Conservation (phyloP, 495 filamentous ascomycete species). For the Trichoderma virens region DNA sequence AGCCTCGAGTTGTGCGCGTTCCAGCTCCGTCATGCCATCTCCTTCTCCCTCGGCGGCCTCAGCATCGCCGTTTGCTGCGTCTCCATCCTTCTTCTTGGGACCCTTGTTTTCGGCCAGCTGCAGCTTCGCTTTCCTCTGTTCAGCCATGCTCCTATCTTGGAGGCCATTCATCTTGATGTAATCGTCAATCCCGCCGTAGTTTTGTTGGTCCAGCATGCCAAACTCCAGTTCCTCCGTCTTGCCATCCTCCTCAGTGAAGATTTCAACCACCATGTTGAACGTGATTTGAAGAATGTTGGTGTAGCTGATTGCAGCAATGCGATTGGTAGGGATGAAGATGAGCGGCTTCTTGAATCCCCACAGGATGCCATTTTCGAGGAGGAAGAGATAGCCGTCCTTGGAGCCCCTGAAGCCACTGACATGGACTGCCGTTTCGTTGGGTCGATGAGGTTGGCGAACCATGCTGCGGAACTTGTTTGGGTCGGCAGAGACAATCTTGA, state of each 20-base stretch:
- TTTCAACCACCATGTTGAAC: constrained; percentile 80
- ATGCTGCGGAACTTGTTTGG: constrained; percentile 70
- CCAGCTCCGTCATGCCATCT: constrained; percentile 56
- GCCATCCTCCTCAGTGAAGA: constrained; percentile 34
- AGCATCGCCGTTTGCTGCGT: constrained; percentile 38
- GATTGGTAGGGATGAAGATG: constrained; percentile 71
- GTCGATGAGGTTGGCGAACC: constrained; percentile 72
- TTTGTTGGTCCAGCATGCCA: constrained; percentile 78
- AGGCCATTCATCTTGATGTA: constrained; percentile 77
- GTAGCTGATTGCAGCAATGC: constrained; percentile 76
- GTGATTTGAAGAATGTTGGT: constrained; percentile 85
- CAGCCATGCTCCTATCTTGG: constrained; percentile 88
- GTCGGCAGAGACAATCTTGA: constrained; percentile 57
- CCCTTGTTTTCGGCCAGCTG: constrained; percentile 37
- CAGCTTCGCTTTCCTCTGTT: constrained; percentile 71
- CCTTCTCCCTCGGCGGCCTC: constrained; percentile 45
- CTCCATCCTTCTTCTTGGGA: constrained; percentile 32
- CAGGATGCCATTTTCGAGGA: constrained; percentile 77
- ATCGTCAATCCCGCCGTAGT: constrained; percentile 73
- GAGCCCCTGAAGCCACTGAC: constrained; percentile 85
- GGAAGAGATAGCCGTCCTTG: constrained; percentile 93
- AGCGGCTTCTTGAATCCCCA: constrained; percentile 96
- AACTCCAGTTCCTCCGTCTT: constrained; percentile 69
- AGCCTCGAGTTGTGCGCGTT: constrained; percentile 45
- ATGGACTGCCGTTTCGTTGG: constrained; percentile 84